These are phyloP conservation scores for Solanum verrucosum DNA, from an alignment of 257 asterid genomes.

Conservation along the genomic window DNA sequence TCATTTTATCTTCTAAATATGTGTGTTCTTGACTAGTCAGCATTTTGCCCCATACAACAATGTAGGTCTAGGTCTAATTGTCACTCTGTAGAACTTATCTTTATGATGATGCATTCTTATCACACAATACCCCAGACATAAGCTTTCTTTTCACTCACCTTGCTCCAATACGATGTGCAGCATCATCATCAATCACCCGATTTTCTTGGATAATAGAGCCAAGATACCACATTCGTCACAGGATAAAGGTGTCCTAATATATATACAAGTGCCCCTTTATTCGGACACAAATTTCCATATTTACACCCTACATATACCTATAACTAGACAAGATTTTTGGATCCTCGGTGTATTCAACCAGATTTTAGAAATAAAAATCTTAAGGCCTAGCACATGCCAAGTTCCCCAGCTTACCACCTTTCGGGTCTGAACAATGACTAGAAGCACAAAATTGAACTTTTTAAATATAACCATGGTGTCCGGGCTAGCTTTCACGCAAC, in stretches of 20 bases:
- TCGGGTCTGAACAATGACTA: not conserved
- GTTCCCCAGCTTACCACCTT: not conserved
- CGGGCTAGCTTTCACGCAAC: not conserved
- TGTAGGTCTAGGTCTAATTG: not conserved
- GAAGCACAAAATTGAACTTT: not conserved
- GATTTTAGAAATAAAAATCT: not conserved
- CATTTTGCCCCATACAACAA: not conserved
- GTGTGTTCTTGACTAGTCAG: not conserved
- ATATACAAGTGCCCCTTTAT: not conserved
- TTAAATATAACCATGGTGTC: not conserved
- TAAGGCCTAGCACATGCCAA: not conserved
- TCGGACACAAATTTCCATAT: not conserved
- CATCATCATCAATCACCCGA: not conserved
- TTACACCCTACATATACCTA: not conserved
- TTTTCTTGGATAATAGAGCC: not conserved
- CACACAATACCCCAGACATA: not conserved
- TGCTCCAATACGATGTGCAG: not conserved
- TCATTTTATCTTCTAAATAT: not conserved
- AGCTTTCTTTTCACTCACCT: not conserved
- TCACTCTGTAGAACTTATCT: not conserved
- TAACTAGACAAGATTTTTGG: not conserved
- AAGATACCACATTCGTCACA: not conserved
- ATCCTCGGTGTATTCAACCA: not conserved
- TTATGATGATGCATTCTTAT: not conserved
- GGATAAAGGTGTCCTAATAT: not conserved